Evolutionary conservation across 257 asterid species (phyloP), one percentile per base, ranked within the genome.

Genomic region (Leonotis leonurus): DNA sequence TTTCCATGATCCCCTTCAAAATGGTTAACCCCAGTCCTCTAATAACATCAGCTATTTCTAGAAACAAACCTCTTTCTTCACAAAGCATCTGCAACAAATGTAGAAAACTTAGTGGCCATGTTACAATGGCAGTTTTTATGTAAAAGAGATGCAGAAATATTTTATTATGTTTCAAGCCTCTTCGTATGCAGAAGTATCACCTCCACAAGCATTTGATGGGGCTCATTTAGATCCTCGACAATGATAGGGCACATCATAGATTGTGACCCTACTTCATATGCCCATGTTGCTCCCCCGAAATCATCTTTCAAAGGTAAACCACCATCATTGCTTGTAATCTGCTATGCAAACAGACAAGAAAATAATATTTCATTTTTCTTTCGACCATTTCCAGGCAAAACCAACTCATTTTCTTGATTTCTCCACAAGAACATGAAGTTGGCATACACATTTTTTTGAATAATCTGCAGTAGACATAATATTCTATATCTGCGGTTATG

Each of bases 221-320:
- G 98, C 73, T 78, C 84, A 78, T 88, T 81, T 49, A 90, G 81
- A 80, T 90, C 96, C 81, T 90, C 97, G 21, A 90, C 96, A 62
- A 83, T 82, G 73, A 91, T 84, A 4, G 98, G 98, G 61, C 96
- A 91, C 53, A 78, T 78, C 85, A 78, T 79, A 25, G 98, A 85
- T 45, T 86, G 90, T 0, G 94, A 85, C 22, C 95, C 96, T 10
- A 91, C 86, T 82, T 91, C 96, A 72, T 88, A 91, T 3, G 96
- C 98, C 98, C 98, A 91, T 0, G 98, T 91, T 6, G 95, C 96
- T 73, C 98, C 98, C 11, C 94, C 91, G 8, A 75, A 83, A 72
- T 80, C 78, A 25, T 85, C 95, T 76, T 87, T 87, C n/a, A 75
- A 73, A 59, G 77, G 78, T 55, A 85, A 72, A n/a, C 86, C 95